Evolutionary conservation across 2,329 filamentous ascomycete species (phyloP), one percentile per base, ranked within the genome.

Genomic region (Phialophora chinensis): DNA sequence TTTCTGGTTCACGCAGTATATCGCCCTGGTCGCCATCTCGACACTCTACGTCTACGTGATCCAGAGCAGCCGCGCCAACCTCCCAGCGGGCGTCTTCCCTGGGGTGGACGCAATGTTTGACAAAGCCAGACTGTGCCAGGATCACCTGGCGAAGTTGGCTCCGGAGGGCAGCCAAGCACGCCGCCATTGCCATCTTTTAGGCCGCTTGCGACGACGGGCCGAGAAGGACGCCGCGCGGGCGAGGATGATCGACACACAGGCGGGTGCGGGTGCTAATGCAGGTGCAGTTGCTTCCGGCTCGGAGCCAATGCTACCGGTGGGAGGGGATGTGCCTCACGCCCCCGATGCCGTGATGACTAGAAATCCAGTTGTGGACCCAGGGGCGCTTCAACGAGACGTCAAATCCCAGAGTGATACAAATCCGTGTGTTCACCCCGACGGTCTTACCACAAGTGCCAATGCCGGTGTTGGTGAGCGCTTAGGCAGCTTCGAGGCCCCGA

Each of bases 1-100:
- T 3, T 75, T 75, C 57, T 75, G 74, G 74, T 74, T 73, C 63
- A 74, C 72, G 11, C 72, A 72, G 31, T 75, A 75, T 49, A 68
- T 74, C 23, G 65, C 68, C 6, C 58, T 72, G 10, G 69, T 70
- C 4, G 71, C 68, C 3, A 61, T 72, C 10, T 72, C 71, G 5
- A 72, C 71, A 2, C 54, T 72, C 14, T 72, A 71, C 33, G 71
- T 72, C 42, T 70, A 70, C 44, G 47, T 69, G 3, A 70, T 72
- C 14, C 69, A 72, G 55, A 60, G 66, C 29, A 66, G 62, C 27
- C 68, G 69, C 31, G 60, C 66, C n/a, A 57, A 56, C 2, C 56
- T 69, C 4, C 68, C 69, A 20, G 47, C 54, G 3, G 42, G 50
- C 3, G 44, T 63, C 12, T 66, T 72, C 42, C 65, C 65, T 0